Evolutionary conservation across 106 monocot species (phyloP).

Genomic region (Hemerocallis citrina): DNA sequence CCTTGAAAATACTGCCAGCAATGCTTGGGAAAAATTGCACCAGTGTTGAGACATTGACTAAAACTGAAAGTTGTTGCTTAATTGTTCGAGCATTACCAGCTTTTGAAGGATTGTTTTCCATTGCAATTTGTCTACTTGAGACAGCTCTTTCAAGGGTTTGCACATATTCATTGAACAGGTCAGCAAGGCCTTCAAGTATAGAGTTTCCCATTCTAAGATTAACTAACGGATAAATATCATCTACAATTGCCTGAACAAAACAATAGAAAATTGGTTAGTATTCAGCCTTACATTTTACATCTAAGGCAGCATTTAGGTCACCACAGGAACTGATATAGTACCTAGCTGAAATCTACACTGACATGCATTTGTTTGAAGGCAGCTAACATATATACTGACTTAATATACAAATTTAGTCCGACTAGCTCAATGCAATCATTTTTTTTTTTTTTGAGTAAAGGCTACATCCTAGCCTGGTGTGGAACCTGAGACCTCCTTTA

Average conservation of each 20-base stretch:
- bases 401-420: no score
- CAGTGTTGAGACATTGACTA: slow-evolving; percentile 24
- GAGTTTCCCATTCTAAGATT: slow-evolving; percentile 24
- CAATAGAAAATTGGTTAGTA: no score
- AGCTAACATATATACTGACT: no score
- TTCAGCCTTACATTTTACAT: no score
- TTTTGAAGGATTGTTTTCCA: slow-evolving; percentile 9
- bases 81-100: slow-evolving; percentile 11
- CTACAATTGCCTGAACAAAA: slow-evolving; percentile 25
- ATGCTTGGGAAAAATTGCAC: slow-evolving; percentile 25
- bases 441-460: no score
- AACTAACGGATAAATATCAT: slow-evolving; percentile 30
- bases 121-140: slow-evolving; percentile 7
- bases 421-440: no score
- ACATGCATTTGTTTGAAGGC: no score
- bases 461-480: no score
- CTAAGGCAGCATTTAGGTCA: no score
- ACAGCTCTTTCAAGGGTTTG: slow-evolving; percentile 24
- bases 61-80: slow-evolving; percentile 25
- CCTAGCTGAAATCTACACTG: no score
- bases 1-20: slow-evolving; percentile 7
- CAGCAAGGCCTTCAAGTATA: slow-evolving; percentile 26
- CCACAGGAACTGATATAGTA: no score
- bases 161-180: slow-evolving; percentile 33
- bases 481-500: no score